phyloP scores from a whole-genome alignment of 805 yeast genomes.

The Zygotorulaspora sp. region DNA sequence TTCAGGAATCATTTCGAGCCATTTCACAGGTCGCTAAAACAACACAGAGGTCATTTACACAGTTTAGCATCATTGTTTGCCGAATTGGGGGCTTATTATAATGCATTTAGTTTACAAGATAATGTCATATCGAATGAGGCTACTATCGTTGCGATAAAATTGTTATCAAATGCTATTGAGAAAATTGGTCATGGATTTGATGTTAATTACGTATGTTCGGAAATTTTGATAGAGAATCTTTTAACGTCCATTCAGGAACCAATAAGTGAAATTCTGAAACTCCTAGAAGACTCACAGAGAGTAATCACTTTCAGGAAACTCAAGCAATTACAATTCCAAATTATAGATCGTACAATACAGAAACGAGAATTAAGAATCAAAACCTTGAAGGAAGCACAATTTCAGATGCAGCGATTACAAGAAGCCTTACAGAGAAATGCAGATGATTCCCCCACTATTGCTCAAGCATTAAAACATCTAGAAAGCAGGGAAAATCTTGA shows the following conservation, averaged over 20 bases:
- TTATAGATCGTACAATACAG: conserved; percentile 39
- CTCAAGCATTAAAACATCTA: conserved; percentile 12
- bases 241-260: conserved; percentile 39
- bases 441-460: conserved; percentile 34
- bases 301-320: conserved; percentile 58
- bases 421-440: conserved; percentile 37
- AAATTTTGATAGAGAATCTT: conserved; percentile 40
- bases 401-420: conserved; percentile 27
- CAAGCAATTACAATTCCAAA: conserved; percentile 49
- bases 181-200: conserved; percentile 85
- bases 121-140: conserved; percentile 53
- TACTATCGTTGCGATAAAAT: conserved; percentile 39
- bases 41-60: conserved; percentile 37
- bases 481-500: conserved; percentile 5
- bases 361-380: conserved; percentile 34
- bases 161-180: conserved; percentile 56
- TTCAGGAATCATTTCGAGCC: conserved; percentile 28
- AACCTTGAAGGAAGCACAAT: conserved; percentile 34
- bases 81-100: conserved; percentile 70
- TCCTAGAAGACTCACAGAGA: conserved; percentile 34
- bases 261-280: conserved; percentile 34
- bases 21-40: conserved; percentile 28
- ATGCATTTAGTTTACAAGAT: conserved; percentile 54
- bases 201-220: conserved; percentile 53
- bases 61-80: conserved; percentile 62